Evolutionary conservation across 129 eudicot genomes (phyloP).

Genomic region (Helianthus tuberosus): DNA sequence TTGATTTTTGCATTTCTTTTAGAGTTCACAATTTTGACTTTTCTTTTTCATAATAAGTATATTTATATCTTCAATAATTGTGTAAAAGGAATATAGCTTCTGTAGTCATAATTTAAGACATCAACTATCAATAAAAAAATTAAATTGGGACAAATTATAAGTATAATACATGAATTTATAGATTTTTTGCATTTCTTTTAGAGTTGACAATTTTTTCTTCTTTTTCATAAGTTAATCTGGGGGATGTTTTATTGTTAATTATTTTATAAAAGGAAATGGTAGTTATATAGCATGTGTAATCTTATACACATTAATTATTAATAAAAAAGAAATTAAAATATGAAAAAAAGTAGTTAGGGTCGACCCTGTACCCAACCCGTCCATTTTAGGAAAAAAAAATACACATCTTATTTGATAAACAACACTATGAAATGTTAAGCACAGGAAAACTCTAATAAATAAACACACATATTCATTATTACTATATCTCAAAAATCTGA

Average conservation of each 20-base stretch:
- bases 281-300: background rate
- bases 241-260: background rate
- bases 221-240: background rate
- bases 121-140: background rate
- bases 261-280: background rate
- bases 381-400: background rate
- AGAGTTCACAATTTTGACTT: background rate
- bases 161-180: background rate
- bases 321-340: background rate
- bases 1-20: background rate
- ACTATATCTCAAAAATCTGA: constrained; percentile 9
- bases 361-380: background rate
- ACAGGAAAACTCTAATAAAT: background rate
- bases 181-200: background rate
- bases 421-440: constrained; percentile 2
- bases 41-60: no score
- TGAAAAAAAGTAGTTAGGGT: background rate
- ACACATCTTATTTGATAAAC: constrained; percentile 2
- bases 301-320: background rate
- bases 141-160: background rate
- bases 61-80: background rate
- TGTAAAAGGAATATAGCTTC: background rate
- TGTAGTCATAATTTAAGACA: background rate
- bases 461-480: constrained; percentile 12
- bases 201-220: background rate